Conservation (phyloP, 768 basidiomycete species). For the Mycena indigotica region DNA sequence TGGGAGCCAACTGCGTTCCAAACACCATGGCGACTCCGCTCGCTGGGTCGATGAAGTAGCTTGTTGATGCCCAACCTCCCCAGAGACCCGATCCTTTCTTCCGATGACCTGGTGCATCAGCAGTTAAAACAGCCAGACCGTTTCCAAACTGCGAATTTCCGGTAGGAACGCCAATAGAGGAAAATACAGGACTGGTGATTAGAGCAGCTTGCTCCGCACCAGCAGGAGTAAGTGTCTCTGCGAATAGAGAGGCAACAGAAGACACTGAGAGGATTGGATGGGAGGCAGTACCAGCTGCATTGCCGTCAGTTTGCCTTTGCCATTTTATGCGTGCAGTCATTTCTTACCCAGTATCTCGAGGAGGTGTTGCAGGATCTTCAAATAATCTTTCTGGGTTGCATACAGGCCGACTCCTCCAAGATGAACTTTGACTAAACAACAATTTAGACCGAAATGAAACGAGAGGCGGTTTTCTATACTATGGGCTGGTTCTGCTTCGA, state of each 20-base stretch:
- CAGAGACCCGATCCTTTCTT: conserved; percentile 8
- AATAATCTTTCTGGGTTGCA: conserved; percentile 27
- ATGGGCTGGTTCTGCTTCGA: conserved; percentile 20
- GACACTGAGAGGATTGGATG: conserved; percentile 8
- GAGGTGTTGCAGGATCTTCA: conserved; percentile 21
- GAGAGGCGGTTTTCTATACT: conserved; percentile 1
- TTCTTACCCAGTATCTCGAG: conserved; percentile 12
- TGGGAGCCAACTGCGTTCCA: conserved; percentile 11
- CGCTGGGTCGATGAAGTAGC: conserved; percentile 11
- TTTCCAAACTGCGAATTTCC: conserved; percentile 3
- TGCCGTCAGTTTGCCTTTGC: no score
- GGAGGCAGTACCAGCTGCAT: conserved; percentile 7
- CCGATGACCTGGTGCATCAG: conserved; percentile 3
- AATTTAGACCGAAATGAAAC: neutral
- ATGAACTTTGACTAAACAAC: conserved; percentile 21
- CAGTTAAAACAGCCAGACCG: conserved; percentile 7
- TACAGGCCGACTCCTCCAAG: conserved; percentile 25
- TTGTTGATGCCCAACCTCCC: conserved; percentile 16
- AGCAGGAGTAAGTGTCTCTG: neutral
- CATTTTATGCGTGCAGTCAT: no score
- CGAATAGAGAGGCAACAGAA: conserved; percentile 12
- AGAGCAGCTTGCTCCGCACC: neutral
- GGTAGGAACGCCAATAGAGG: neutral
- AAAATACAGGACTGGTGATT: neutral
- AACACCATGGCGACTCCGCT: conserved; percentile 10